Base-by-base conservation (phyloP, 306 rosid species). In the Echinosophora koreensis region DNA sequence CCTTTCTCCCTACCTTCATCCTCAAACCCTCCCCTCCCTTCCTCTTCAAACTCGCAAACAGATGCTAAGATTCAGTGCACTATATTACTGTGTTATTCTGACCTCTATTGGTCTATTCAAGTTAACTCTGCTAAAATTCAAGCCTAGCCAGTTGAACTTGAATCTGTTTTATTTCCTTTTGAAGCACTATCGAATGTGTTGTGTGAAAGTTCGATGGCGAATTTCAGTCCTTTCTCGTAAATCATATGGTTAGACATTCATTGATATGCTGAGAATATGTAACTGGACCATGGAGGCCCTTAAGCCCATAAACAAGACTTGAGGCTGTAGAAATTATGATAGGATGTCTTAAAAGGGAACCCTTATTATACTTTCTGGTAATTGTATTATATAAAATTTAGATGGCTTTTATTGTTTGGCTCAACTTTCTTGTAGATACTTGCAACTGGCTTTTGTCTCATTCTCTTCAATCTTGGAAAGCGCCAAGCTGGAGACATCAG, bases 401-500 rank as follows among this genome's bases (percentile, higher is more conserved):
- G 27, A 6, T 72, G 9, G n/a, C 16, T 50, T 22, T 78, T n/a
- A 46, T 66, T 73, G 32, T 47, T 58, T 69, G 81, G 68, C 46
- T 8, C 80, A 8, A 50, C 30, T 58, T 85, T 54, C 66, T 16
- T 79, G 60, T 88, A 92, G 97, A 88, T 92, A 80, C 86, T 92
- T 78, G 97, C 83, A 39, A 90, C 97, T 5, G 93, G 97, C 49
- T 92, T 95, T 82, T 87, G 81, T 86, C 84, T 95, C 85, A 92
- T 95, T 79, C 85, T 92, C 80, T 65, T 87, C 78, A 92, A 95
- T 77, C 97, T 95, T 55, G 97, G 98, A 83, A 80, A 90, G 80
- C 89, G 95, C 62, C 75, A 89, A 80, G 93, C 93, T 77, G 97
- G 97, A 73, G 98, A 92, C 14, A 55, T 89, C 81, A 95, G 98